Evolutionary conservation across 2,329 filamentous ascomycete species (phyloP), one percentile per base, ranked within the genome.

Genomic region (Thielaviopsis populi): DNA sequence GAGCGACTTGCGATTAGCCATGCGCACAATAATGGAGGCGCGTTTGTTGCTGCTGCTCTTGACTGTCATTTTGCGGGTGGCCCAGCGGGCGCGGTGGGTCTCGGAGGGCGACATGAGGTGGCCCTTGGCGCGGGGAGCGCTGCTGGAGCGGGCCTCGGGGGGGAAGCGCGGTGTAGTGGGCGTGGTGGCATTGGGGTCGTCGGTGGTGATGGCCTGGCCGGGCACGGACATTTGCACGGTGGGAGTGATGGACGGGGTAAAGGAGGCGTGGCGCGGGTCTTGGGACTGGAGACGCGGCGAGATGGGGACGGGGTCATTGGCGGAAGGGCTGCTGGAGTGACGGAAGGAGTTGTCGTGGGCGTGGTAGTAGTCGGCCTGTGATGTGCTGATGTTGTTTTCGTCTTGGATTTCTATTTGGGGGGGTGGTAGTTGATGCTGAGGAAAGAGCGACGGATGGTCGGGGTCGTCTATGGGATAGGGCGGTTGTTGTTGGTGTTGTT

Each of bases 71-170:
- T 90, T 89, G 71, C 91, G 89, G n/a, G 94, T 97, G 19, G 94
- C 92, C 94, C 94, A 97, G 84, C 94, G 82, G 74, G 94, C 85
- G 72, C 91, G 82, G 72, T 92, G 90, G 24, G 85, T 87, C 64
- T 66, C 63, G 6, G 62, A 64, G 8, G 63, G 65, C 10, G 65
- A 66, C 58, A 56, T 43, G 2, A 64, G 40, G 42, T 66, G 65
- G n/a, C 65, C 65, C 59, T 66, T 66, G 10, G 62, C 41, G 41
- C 65, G 50, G 17, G 62, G 65, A 5, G 65, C 56, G 48, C 63
- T 66, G 62, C 58, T 61, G 8, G 41, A 8, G 11, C 65, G 65
- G 53, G 19, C 64, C 33, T 61, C 62, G 15, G 65, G 50, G 7
- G 65, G 61, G 42, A 66, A 66, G 27, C 63, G 61, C 40, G 56